Evolutionary conservation across 2,329 filamentous ascomycete species (phyloP).

Genomic region (Hortaea werneckii): DNA sequence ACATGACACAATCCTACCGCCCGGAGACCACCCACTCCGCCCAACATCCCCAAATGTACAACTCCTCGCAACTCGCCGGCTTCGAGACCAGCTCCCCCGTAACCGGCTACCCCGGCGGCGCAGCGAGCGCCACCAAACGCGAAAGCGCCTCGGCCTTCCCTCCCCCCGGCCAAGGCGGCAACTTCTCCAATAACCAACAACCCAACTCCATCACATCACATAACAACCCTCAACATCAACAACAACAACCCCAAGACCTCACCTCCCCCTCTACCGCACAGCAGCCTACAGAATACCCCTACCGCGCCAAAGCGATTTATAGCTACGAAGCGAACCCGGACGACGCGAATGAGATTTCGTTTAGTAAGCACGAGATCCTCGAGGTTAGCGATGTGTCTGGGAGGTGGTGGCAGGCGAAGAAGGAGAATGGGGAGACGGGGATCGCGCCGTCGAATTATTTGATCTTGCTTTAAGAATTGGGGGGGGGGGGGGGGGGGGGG

Average conservation of each 20-base stretch:
- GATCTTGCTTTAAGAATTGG: slow-evolving; percentile 34
- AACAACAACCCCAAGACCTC: slow-evolving; percentile 15
- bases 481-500: too few relatives aligned
- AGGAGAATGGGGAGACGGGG: slow-evolving; percentile 87
- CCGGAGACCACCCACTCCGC: slow-evolving; percentile 71
- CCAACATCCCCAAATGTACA: slow-evolving; percentile 69
- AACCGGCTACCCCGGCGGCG: slow-evolving; percentile 51
- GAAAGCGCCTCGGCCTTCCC: slow-evolving; percentile 45
- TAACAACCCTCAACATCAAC: slow-evolving; percentile 6
- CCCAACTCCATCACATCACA: slow-evolving; percentile 2
- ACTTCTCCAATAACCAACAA: slow-evolving; percentile 1
- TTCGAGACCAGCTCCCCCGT: slow-evolving; percentile 94
- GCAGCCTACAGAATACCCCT: slow-evolving; percentile 80
- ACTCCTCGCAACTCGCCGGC: slow-evolving; percentile 83
- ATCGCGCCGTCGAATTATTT: slow-evolving; percentile 45
- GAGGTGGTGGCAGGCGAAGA: slow-evolving; percentile 97
- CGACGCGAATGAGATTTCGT: slow-evolving; percentile 95
- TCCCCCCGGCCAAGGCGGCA: slow-evolving; percentile 6
- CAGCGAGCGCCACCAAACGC: slow-evolving; percentile 46
- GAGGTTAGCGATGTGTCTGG: slow-evolving; percentile 96
- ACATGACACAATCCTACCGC: slow-evolving; percentile 65
- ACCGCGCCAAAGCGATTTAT: slow-evolving; percentile 96
- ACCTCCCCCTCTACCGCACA: neutral
- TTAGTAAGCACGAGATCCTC: slow-evolving; percentile 90
- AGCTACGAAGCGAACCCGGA: slow-evolving; percentile 98